Evolutionary conservation across 2,329 filamentous ascomycete genomes (phyloP), one percentile per base, ranked within the genome.

Genomic region (Botryosphaeria dothidea): DNA sequence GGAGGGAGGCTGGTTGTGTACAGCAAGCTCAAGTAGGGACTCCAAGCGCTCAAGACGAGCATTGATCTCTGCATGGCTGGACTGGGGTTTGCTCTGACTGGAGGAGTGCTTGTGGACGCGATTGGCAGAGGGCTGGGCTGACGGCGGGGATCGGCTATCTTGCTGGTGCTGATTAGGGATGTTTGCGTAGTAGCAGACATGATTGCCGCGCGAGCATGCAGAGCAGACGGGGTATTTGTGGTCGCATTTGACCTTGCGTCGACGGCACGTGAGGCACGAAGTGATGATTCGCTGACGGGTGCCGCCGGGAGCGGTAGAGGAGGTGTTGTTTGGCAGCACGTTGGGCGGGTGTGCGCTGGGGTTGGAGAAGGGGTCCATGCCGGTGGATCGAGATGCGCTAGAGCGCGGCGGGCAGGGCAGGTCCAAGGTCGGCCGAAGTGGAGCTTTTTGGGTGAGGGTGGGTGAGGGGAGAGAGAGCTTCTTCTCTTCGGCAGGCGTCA

Each of bases 231-330:
- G 75, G 69, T 78, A 75, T 43, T 69, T 72, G 67, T 78, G 76
- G 48, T 78, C 76, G 66, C 76, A 78, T 62, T 73, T 73, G 49
- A 78, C 76, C 66, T 78, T 78, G 64, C 76, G 70, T 46, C 75
- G 71, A 15, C 76, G 69, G 64, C 76, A 78, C 7, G 76, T 78
- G 48, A 78, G 68, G 65, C 75, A 78, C 21, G 75, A 78, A 19
- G 75, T 73, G 52, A 78, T 78, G 51, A 76, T 69, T 66, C 76
- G 71, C 65, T 75, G 75, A 45, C 76, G 73, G 34, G 62, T 51
- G 63, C 54, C 63, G 29, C n/a, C 49, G 51, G 51, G 31, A n/a
- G n/a, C n/a, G 31, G 31, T 34, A 11, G 31, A 34, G 31, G 31
- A 34, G 31, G 31, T 34, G 31, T 6, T 34, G 31, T 6, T 34